Evolutionary conservation across 768 basidiomycete genomes (phyloP).

Genomic region (Termitomyces sp.): DNA sequence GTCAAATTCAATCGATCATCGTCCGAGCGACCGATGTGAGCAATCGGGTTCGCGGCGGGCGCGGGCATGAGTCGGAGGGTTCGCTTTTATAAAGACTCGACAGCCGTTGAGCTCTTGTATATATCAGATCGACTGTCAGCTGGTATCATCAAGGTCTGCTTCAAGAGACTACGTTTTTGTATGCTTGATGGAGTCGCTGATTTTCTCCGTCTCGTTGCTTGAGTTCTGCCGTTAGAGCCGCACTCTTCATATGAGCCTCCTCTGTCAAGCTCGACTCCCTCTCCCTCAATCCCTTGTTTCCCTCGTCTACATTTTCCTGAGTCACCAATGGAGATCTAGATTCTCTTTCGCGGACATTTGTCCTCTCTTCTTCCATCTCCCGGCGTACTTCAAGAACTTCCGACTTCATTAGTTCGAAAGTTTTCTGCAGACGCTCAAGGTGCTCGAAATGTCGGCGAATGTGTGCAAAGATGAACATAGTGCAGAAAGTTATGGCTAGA

Average conservation of each 20-base stretch:
- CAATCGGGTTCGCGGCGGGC: no score
- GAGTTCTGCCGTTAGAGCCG: background rate
- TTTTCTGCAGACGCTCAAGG: background rate
- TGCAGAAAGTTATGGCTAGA: background rate
- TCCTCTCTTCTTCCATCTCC: background rate
- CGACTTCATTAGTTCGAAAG: background rate
- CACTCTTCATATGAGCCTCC: background rate
- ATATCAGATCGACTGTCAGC: background rate
- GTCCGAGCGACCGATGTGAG: no score
- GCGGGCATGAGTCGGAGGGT: no score
- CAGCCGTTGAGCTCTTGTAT: background rate
- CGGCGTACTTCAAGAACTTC: background rate
- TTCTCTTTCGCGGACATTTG: background rate
- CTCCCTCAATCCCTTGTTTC: background rate
- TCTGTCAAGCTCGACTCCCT: background rate
- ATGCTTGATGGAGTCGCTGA: background rate
- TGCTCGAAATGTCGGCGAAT: background rate
- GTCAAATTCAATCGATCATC: no score
- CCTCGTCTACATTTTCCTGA: background rate
- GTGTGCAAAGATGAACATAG: background rate
- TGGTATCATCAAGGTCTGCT: background rate
- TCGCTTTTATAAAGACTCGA: no score
- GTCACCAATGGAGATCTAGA: background rate
- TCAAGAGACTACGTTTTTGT: background rate
- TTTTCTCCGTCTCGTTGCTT: background rate